phyloP scores from a whole-genome alignment of 2,329 filamentous ascomycete genomes.

The Xylariales sp. region DNA sequence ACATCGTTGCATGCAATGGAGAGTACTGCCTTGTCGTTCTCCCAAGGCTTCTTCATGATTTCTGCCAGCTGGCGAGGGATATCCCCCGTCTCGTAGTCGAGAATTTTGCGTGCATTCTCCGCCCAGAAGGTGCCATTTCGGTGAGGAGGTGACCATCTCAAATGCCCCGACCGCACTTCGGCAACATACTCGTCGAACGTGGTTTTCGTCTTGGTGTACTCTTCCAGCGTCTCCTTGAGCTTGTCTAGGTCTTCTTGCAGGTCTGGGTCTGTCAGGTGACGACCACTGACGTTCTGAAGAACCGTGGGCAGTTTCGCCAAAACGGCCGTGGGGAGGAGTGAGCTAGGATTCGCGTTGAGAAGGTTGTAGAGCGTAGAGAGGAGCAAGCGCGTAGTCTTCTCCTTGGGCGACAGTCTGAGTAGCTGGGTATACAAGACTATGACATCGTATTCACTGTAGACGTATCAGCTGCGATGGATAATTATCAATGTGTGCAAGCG shows the following conservation, averaged over 20 bases:
- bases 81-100: conserved; percentile 76
- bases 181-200: conserved; percentile 87
- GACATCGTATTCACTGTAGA: conserved; percentile 81
- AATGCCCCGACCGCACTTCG: conserved; percentile 79
- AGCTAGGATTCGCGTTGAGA: conserved; percentile 63
- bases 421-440: conserved; percentile 89
- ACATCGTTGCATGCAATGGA: conserved; percentile 93
- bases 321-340: conserved; percentile 77
- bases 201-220: conserved; percentile 65
- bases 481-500: background rate
- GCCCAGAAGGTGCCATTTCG: conserved; percentile 84
- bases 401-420: conserved; percentile 87
- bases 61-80: conserved; percentile 78
- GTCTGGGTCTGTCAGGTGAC: conserved; percentile 61
- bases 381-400: conserved; percentile 91
- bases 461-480: conserved; percentile 22
- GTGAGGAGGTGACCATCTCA: conserved; percentile 91
- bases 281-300: conserved; percentile 57
- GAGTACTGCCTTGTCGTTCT: conserved; percentile 80
- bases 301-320: conserved; percentile 73
- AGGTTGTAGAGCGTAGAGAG: conserved; percentile 88
- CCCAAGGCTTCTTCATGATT: conserved; percentile 70
- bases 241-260: conserved; percentile 57
- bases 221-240: conserved; percentile 59
- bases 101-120: conserved; percentile 82